Base-by-base conservation (phyloP, 1,139 yeast genomes). In the Meyerozyma elateridarum region DNA sequence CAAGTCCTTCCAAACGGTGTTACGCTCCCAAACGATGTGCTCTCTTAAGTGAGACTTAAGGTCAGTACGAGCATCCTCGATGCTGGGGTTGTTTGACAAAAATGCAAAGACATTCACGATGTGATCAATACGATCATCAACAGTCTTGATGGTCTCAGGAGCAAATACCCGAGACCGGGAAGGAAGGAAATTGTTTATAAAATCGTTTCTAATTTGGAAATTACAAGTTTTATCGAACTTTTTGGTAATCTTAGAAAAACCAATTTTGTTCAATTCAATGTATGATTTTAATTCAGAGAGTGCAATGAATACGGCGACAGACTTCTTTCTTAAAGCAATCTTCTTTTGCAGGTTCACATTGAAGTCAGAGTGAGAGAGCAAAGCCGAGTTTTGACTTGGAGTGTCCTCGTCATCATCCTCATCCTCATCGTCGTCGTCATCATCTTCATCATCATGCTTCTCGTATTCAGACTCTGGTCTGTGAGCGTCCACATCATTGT, bases 1-100 rank as follows among this genome's bases (percentile, higher is more conserved):
- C 85, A 89, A 81, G 52, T 89, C 96, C 50, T 91, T 81, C 97
- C 97, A 89, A 15, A 89, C 96, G 0, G 96, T 89, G 55, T 87
- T 87, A 54, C 97, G 73, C 58, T 88, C 96, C 94, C 95, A 89
- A 12, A 88, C 95, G 31, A 89, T 85, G 56, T 88, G 95, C 48
- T 89, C 97, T 38, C 96, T 71, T 40, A 89, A 61, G 46, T 85
- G 85, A 11, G 85, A 69, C 40, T 81, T 73, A 39, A 89, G 69
- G 47, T 85, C 93, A 21, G 73, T 68, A 37, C 71, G 74, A 15
- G 91, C 84, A 28, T 59, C 54, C 11, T 70, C 76, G 30, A 69
- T 49, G 19, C 49, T 49, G 32, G 59, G 49, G 34, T 51, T 65
- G 22, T 70, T 69, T 5, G 59, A 48, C 29, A 64, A 52, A 36